Conservation (phyloP, 495 filamentous ascomycete genomes). For the Penicillium simplicissimum region DNA sequence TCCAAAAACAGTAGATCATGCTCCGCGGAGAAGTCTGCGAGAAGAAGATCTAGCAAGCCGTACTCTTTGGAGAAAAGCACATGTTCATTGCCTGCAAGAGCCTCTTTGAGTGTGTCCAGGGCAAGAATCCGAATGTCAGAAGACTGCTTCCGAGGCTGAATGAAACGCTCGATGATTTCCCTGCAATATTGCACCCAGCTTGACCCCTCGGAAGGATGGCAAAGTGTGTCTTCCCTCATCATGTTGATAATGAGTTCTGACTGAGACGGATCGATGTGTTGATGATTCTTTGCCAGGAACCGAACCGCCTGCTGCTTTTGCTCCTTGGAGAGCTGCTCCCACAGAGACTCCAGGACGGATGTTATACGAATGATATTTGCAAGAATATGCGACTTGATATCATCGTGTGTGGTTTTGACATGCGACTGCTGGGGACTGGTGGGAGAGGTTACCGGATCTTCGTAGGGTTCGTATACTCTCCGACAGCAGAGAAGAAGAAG, state of each 20-base stretch:
- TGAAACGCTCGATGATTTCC: constrained; percentile 63
- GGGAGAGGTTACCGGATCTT: constrained; percentile 17
- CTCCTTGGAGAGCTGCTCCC: constrained; percentile 42
- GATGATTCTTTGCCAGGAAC: constrained; percentile 41
- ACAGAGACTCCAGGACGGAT: constrained; percentile 40
- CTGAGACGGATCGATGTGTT: constrained; percentile 45
- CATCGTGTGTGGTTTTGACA: constrained; percentile 33
- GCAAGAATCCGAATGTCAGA: constrained; percentile 68
- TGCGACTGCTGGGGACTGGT: constrained; percentile 26
- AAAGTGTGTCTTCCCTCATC: constrained; percentile 51
- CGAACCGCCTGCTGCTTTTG: constrained; percentile 40
- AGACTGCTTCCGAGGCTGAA: constrained; percentile 61
- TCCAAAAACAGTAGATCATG: constrained; percentile 52
- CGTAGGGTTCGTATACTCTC: constrained; percentile 44
- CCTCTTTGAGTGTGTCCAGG: constrained; percentile 66
- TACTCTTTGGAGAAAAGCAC: constrained; percentile 37
- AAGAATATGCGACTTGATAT: constrained; percentile 42
- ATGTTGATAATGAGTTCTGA: constrained; percentile 45
- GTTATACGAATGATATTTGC: constrained; percentile 43
- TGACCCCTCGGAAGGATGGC: constrained; percentile 64
- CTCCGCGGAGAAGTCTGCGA: constrained; percentile 48
- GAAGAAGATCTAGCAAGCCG: constrained; percentile 41
- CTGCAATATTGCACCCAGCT: constrained; percentile 66
- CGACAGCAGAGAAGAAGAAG: constrained; percentile 69
- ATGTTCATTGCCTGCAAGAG: constrained; percentile 53